Evolutionary conservation across 2,329 filamentous ascomycete genomes (phyloP), one percentile per base, ranked within the genome.

Genomic region (Penicillium sp.): DNA sequence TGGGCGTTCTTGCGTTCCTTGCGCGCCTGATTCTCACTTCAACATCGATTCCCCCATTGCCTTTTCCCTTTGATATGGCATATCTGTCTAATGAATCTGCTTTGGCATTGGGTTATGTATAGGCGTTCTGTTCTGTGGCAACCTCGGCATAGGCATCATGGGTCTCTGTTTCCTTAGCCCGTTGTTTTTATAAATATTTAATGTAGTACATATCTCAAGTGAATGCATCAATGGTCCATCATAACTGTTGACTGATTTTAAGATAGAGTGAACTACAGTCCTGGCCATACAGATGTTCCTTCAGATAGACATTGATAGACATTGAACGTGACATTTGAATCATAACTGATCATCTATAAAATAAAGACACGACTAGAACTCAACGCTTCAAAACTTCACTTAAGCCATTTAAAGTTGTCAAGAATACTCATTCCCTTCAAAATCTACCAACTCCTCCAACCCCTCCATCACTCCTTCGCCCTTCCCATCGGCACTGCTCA

Each of bases 381-480:
- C 18, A 22, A 22, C 5, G 9, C 18, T 22, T 22, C 18, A 22
- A 22, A 22, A 22, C 9, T 5, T 22, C n/a, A n/a, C n/a, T n/a
- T n/a, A n/a, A n/a, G n/a, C n/a, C n/a, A n/a, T n/a, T n/a, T n/a
- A n/a, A n/a, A n/a, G n/a, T n/a, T 9, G 18, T 9, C 9, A 28
- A 31, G 9, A 27, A 5, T 5, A 27, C 6, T n/a, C 30, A 3
- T 29, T 37, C 0, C 38, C 44, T 4, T 50, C 50, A 28, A 50
- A 52, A 45, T 51, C 41, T 15, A 51, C 16, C 35, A 45, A 39
- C 5, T 50, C 48, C 17, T 52, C 46, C 45, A 50, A 44, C 1
- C 28, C 36, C 6, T 38, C 37, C 46, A 50, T 45, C 8, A 16
- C 25, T 30, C 31, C 10, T 5, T 32, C 32, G 18, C 13, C 11